Evolutionary conservation across 2,329 filamentous ascomycete species (phyloP), one percentile per base, ranked within the genome.

Genomic region (Fusarium clavum): DNA sequence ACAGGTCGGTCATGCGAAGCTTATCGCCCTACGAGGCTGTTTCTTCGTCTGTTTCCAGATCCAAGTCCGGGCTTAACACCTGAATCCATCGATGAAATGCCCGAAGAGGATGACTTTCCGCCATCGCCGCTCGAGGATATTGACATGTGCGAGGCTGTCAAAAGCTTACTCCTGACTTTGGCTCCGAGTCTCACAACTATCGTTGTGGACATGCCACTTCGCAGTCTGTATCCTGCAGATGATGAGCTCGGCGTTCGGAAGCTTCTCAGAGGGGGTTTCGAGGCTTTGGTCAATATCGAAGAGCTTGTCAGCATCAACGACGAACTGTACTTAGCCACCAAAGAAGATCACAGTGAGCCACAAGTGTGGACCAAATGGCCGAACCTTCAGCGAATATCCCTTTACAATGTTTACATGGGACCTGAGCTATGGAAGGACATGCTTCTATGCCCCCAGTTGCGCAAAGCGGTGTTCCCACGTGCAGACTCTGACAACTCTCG

Each of bases 271-370:
- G 41, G 51, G 0, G 74, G 58, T 0, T 75, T 76, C 3, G 61
- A 72, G 20, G 58, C 72, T 1, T 44, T 76, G 2, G 56, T 62
- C 4, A 69, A 76, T 5, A 2, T 76, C 2, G 73, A 76, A 53
- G 74, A 76, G 12, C 58, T 76, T 8, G 56, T 71, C 24, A 75
- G 73, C 24, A 41, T 75, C 8, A 54, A 60, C 6, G 74, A 76
- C 20, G 62, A 74, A 22, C 52, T 76, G 2, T 67, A 25, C 29
- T 34, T 75, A 3, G 44, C 20, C 2, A 64, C 58, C 2, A 12
- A 18, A 4, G 12, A 22, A 8, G 3, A 14, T 13, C 2, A 1
- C 2, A 11, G 10, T 18, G 64, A 74, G 20, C 63, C 55, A 4
- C 29, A 58, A 3, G 64, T 75, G 18, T 71, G 70, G 66, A 16